These are phyloP conservation scores for Zea mays DNA, from an alignment of 176 grass and related monocot genomes.

Conservation along the genomic window Zm-B73-REFERENCE-NAM-5.0 NC_050102.1:99057001-99057500, in stretches of 20 bases:
- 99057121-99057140: background rate
- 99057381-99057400: slow-evolving; percentile 7
- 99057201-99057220: background rate
- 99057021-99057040: background rate
- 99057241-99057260: slow-evolving; percentile 95
- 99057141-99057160: slow-evolving; percentile 10
- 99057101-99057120: background rate
- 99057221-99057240: slow-evolving; percentile 49
- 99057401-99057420: background rate
- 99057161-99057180: background rate
- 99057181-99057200: background rate
- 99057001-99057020: background rate
- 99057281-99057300: slow-evolving; percentile 70
- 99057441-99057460: background rate
- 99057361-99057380: slow-evolving; percentile 34
- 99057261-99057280: slow-evolving; percentile 79
- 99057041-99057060: background rate
- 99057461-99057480: slow-evolving; percentile 8
- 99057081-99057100: background rate
- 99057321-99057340: slow-evolving; percentile 74
- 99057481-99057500: slow-evolving; percentile 69
- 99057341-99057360: slow-evolving; percentile 94
- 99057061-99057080: background rate
- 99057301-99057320: slow-evolving; percentile 72
- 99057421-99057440: slow-evolving; percentile 16